Evolutionary conservation across 192 early-diverging fungal genomes (phyloP).

Genomic region (Thamnidium elegans): DNA sequence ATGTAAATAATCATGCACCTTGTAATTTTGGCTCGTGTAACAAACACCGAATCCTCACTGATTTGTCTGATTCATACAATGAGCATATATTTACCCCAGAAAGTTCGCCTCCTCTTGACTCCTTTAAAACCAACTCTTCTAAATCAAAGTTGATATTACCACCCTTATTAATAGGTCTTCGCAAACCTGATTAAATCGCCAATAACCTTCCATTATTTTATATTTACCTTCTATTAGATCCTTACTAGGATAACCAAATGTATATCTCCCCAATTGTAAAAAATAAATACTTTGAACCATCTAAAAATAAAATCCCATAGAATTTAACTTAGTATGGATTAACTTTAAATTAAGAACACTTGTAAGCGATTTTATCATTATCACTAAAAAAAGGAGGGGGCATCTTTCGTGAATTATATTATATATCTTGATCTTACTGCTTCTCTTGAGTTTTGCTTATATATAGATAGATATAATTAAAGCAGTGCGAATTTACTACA

Average conservation of each 20-base stretch:
- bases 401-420: no score
- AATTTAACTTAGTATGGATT: no score
- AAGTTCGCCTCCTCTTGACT: conserved; percentile 29
- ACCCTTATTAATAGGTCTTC: not conserved
- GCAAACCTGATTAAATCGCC: conserved; percentile 8
- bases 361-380: no score
- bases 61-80: conserved; percentile 2
- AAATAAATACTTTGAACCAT: no score
- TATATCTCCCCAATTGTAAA: not conserved
- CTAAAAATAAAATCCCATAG: no score
- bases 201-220: not conserved
- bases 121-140: conserved; percentile 1
- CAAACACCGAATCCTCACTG: conserved; percentile 13
- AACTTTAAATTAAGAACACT: no score
- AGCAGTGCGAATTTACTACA: no score
- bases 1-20: conserved; percentile 11
- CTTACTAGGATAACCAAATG: conserved; percentile 12
- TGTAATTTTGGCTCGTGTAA: conserved; percentile 10
- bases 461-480: no score
- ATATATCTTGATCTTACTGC: no score
- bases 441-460: no score
- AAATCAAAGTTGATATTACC: conserved; percentile 12
- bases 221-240: conserved; percentile 24
- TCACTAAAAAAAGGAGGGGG: no score
- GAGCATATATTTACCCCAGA: conserved; percentile 41